Conservation (phyloP, 83 land plant species). For the Larix sibirica region DNA sequence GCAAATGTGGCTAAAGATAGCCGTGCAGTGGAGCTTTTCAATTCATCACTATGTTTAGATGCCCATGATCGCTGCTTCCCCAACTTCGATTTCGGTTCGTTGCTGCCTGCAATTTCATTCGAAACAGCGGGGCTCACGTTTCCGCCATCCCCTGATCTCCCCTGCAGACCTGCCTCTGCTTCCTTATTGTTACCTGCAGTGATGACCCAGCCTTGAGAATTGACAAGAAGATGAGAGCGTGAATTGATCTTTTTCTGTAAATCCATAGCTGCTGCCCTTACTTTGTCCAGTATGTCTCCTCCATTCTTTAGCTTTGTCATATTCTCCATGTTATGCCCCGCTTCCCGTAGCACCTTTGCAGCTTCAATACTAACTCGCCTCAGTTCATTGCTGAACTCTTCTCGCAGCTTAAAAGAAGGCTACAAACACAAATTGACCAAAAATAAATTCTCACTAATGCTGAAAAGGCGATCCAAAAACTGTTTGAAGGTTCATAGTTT, state of each 20-base stretch:
- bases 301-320: conserved; percentile 4
- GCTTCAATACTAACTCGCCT: neutral
- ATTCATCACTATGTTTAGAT: neutral
- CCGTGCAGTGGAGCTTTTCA: conserved; percentile 13
- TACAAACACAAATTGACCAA: neutral
- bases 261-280: conserved; percentile 52
- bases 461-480: too few relatives aligned
- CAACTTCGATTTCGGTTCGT: neutral
- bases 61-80: conserved; percentile 3
- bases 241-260: conserved; percentile 48
- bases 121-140: neutral
- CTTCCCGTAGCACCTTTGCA: neutral
- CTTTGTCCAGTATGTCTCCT: conserved; percentile 29
- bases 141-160: neutral
- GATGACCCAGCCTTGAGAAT: conserved; percentile 48
- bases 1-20: conserved; percentile 30
- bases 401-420: neutral
- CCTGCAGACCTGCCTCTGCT: neutral
- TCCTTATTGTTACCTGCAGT: conserved; percentile 6
- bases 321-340: neutral
- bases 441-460: too few relatives aligned
- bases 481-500: too few relatives aligned
- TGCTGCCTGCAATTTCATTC: neutral
- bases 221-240: conserved; percentile 52
- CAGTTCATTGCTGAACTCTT: conserved; percentile 2